phyloP scores from a whole-genome alignment of 805 yeast genomes.

The Kuraishia floccosa region DNA sequence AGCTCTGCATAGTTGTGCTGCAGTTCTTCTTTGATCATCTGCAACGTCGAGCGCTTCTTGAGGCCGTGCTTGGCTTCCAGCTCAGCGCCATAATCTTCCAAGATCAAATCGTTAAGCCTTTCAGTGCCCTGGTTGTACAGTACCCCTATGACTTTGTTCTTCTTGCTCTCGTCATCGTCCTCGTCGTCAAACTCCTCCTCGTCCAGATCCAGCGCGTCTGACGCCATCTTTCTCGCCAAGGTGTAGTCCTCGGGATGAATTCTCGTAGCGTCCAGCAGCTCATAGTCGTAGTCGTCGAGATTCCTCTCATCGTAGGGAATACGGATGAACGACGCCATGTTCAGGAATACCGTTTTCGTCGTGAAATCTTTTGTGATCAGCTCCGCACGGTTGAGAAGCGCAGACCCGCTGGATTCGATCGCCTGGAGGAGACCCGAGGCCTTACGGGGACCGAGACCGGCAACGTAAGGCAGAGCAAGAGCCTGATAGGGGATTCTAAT shows the following conservation, averaged over 20 bases:
- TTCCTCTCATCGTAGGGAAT: conserved; percentile 60
- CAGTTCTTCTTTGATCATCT: conserved; percentile 77
- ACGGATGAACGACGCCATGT: conserved; percentile 82
- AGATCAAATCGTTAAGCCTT: conserved; percentile 74
- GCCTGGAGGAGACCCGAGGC: conserved; percentile 79
- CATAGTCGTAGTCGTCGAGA: conserved; percentile 52
- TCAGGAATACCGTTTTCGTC: conserved; percentile 74
- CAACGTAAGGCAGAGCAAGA: conserved; percentile 59
- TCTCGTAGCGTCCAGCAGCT: conserved; percentile 85
- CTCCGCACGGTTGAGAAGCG: conserved; percentile 60
- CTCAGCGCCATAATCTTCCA: conserved; percentile 89
- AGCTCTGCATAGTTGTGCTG: conserved; percentile 82
- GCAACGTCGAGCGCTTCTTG: conserved; percentile 68
- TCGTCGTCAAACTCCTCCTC: conserved; percentile 89
- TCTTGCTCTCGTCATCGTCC: conserved; percentile 55
- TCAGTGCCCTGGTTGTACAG: conserved; percentile 60
- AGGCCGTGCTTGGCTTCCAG: conserved; percentile 62
- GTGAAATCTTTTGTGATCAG: conserved; percentile 72
- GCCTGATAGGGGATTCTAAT: conserved; percentile 67
- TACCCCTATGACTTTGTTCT: conserved; percentile 69
- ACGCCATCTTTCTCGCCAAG: conserved; percentile 93
- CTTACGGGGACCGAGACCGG: conserved; percentile 95
- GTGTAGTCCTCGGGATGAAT: conserved; percentile 98
- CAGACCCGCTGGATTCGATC: conserved; percentile 59
- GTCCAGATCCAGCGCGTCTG: conserved; percentile 92